Conservation (phyloP, 2,329 filamentous ascomycete species). For the Fusarium xyrophilum region DNA sequence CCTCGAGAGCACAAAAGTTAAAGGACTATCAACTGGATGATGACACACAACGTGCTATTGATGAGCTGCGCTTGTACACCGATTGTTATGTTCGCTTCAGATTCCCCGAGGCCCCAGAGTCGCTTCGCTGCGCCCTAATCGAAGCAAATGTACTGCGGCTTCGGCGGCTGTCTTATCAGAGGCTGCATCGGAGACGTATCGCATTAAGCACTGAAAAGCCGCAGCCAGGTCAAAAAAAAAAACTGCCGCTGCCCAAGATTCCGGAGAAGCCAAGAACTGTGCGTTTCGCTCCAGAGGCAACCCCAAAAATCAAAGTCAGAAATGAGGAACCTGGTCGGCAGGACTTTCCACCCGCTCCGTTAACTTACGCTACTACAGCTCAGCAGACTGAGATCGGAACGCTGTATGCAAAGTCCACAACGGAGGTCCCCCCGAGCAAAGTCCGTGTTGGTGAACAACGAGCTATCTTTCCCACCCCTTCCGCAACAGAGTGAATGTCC, state of each 20-base stretch:
- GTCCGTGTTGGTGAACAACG: background rate
- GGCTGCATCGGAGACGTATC: background rate
- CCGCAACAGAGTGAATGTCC: background rate
- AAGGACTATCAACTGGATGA: background rate
- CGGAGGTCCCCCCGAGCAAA: background rate
- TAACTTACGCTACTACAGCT: background rate
- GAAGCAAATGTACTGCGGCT: background rate
- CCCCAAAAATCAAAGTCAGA: background rate
- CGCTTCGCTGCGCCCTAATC: background rate
- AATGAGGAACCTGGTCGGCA: background rate
- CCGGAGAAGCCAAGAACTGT: background rate
- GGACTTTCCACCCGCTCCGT: background rate
- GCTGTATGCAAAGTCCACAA: background rate
- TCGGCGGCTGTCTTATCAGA: background rate
- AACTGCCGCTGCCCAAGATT: background rate
- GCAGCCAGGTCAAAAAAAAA: fast-evolving
- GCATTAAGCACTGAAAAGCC: background rate
- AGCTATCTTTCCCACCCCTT: background rate
- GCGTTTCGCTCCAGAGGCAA: background rate
- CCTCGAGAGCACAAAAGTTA: background rate
- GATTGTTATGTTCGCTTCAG: background rate
- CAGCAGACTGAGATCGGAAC: background rate
- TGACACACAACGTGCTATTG: background rate
- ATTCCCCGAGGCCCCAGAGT: background rate
- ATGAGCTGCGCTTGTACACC: background rate